Percentiles rank a stretch among this genome's conserved stretches.
Evolutionary conservation across 805 yeast genomes (phyloP).

Genomic region (Grigorovia yakushimaensis): DNA sequence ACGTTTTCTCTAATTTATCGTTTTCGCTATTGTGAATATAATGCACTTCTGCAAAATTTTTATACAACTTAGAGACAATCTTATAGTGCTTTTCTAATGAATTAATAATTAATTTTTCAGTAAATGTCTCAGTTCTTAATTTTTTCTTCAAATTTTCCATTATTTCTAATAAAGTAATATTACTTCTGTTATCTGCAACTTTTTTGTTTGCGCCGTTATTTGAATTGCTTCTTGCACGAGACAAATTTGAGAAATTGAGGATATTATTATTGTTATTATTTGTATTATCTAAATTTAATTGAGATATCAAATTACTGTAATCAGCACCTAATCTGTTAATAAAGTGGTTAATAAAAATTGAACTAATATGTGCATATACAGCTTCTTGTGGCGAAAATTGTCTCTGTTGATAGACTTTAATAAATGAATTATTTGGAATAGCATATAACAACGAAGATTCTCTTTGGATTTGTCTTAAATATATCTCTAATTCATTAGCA

Average conservation of each 20-base stretch:
- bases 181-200: conserved; percentile 24
- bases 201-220: neutral
- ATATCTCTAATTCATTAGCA: conserved; percentile 42
- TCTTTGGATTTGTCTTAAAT: conserved; percentile 81
- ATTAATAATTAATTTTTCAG: conserved; percentile 72
- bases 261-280: neutral
- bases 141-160: conserved; percentile 75
- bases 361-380: conserved; percentile 88
- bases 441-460: conserved; percentile 90
- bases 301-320: conserved; percentile 55
- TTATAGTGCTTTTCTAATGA: conserved; percentile 61
- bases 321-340: conserved; percentile 90
- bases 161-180: conserved; percentile 59
- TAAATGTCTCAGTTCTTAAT: conserved; percentile 85
- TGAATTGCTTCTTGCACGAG: neutral
- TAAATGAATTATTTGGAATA: conserved; percentile 79
- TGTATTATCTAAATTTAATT: conserved; percentile 36
- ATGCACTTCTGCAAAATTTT: conserved; percentile 86
- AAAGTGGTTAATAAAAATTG: conserved; percentile 87
- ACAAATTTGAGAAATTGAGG: neutral
- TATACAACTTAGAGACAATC: conserved; percentile 72
- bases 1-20: conserved; percentile 51
- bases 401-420: conserved; percentile 58
- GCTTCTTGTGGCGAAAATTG: conserved; percentile 88
- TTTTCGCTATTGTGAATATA: conserved; percentile 45